These are phyloP conservation scores for Alternaria infectoria DNA, from an alignment of 2,329 filamentous ascomycete species.

Conservation along the genomic window DNA sequence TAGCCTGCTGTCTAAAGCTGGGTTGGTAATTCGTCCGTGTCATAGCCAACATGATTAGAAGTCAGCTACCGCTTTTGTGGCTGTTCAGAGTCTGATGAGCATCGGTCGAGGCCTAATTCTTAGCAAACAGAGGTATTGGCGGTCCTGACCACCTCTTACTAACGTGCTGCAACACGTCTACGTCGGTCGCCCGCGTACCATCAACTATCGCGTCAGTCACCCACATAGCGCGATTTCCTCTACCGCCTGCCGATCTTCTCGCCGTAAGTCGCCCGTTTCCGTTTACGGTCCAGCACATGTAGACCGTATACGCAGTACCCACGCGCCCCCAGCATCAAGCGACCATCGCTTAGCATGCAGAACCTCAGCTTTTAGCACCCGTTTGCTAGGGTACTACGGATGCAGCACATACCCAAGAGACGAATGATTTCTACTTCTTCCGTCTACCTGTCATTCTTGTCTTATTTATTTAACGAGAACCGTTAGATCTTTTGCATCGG, in stretches of 20 bases:
- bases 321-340: conserved; percentile 28
- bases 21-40: conserved; percentile 6
- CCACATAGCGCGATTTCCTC: background rate
- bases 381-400: conserved; percentile 9
- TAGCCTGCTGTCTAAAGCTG: background rate
- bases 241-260: conserved; percentile 7
- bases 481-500: conserved; percentile 21
- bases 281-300: conserved; percentile 14
- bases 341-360: conserved; percentile 25
- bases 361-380: conserved; percentile 24
- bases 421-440: conserved; percentile 1
- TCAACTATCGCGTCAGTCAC: background rate
- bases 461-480: conserved; percentile 20
- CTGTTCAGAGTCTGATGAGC: conserved; percentile 6
- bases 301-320: conserved; percentile 23
- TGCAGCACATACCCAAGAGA: conserved; percentile 6
- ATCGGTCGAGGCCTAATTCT: conserved; percentile 15
- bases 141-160: conserved; percentile 7
- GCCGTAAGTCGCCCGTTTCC: conserved; percentile 11
- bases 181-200: background rate
- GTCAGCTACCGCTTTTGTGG: background rate
- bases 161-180: background rate
- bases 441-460: conserved; percentile 19
- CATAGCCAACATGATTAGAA: background rate
- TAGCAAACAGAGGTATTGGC: conserved; percentile 5